These are phyloP conservation scores for Alternaria sp. DNA, from an alignment of 2,329 filamentous ascomycete species.

Conservation along the genomic window DNA sequence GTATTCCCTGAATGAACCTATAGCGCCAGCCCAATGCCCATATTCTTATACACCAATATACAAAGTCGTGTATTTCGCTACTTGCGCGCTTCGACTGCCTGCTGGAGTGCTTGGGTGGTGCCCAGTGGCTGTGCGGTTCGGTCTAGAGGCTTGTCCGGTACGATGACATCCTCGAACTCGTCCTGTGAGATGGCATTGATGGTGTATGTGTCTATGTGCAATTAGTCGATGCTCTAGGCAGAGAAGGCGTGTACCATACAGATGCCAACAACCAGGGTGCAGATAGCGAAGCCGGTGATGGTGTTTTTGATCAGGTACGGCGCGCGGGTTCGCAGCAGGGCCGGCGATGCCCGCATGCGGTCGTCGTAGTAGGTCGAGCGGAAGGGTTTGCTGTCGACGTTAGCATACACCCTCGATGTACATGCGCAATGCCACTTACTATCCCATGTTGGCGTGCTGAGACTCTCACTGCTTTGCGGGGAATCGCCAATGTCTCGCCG, in stretches of 20 bases:
- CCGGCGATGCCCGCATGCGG: slow-evolving; percentile 81
- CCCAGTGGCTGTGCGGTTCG: slow-evolving; percentile 43
- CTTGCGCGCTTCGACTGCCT: slow-evolving; percentile 40
- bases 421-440: slow-evolving; percentile 31
- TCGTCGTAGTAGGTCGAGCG: slow-evolving; percentile 90
- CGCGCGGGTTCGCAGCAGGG: slow-evolving; percentile 87
- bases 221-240: slow-evolving; percentile 15
- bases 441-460: slow-evolving; percentile 41
- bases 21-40: slow-evolving; percentile 39
- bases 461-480: slow-evolving; percentile 26
- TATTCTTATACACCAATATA: slow-evolving; percentile 36
- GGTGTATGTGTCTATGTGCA: slow-evolving; percentile 67
- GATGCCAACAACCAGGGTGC: slow-evolving; percentile 78
- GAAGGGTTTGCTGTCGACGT: slow-evolving; percentile 52
- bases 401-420: slow-evolving; percentile 4
- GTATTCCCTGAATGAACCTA: slow-evolving; percentile 25
- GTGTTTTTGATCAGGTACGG: slow-evolving; percentile 93
- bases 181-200: slow-evolving; percentile 91
- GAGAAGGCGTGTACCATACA: slow-evolving; percentile 62
- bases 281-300: slow-evolving; percentile 76
- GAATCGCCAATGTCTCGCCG: slow-evolving; percentile 20
- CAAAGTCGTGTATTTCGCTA: slow-evolving; percentile 17
- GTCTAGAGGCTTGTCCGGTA: slow-evolving; percentile 74
- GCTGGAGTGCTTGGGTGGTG: slow-evolving; percentile 38
- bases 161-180: slow-evolving; percentile 93